A percentile compares a stretch with the other conserved stretches of the same genome.
phyloP scores from a whole-genome alignment of 805 yeast genomes.

The Sungouiella thailandica region DNA sequence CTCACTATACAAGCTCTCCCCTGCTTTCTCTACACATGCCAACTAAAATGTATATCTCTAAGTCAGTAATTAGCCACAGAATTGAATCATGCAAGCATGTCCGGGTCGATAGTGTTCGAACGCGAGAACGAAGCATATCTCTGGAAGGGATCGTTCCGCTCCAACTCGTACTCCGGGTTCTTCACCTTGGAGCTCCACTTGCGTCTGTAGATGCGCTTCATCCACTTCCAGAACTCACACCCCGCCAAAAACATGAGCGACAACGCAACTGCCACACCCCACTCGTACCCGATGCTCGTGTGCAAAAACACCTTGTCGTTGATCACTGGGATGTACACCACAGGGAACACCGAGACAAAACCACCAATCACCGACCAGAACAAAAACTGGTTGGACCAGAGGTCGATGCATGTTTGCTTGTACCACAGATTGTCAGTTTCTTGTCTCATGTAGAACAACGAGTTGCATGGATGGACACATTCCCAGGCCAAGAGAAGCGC shows the following conservation, averaged over 20 bases:
- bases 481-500: slow-evolving; percentile 38
- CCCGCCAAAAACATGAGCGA: slow-evolving; percentile 26
- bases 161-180: slow-evolving; percentile 62
- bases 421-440: slow-evolving; percentile 34
- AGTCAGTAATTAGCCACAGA: no score
- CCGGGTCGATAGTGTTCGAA: slow-evolving; percentile 39
- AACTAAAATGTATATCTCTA: no score
- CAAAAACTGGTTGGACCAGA: slow-evolving; percentile 33
- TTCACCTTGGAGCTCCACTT: slow-evolving; percentile 29
- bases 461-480: slow-evolving; percentile 32
- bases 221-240: slow-evolving; percentile 37
- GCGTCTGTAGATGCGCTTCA: slow-evolving; percentile 29
- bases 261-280: slow-evolving; percentile 35
- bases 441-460: slow-evolving; percentile 34
- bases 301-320: slow-evolving; percentile 36
- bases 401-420: slow-evolving; percentile 30
- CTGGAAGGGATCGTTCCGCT: slow-evolving; percentile 57
- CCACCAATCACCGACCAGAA: slow-evolving; percentile 37
- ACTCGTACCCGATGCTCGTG: slow-evolving; percentile 34
- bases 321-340: slow-evolving; percentile 37
- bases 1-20: no score
- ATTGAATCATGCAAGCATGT: slow-evolving; percentile 10
- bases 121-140: slow-evolving; percentile 57
- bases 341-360: slow-evolving; percentile 34
- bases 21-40: no score